phyloP scores from a whole-genome alignment of 2,329 filamentous ascomycete genomes.

The Ascochyta fabae region DNA sequence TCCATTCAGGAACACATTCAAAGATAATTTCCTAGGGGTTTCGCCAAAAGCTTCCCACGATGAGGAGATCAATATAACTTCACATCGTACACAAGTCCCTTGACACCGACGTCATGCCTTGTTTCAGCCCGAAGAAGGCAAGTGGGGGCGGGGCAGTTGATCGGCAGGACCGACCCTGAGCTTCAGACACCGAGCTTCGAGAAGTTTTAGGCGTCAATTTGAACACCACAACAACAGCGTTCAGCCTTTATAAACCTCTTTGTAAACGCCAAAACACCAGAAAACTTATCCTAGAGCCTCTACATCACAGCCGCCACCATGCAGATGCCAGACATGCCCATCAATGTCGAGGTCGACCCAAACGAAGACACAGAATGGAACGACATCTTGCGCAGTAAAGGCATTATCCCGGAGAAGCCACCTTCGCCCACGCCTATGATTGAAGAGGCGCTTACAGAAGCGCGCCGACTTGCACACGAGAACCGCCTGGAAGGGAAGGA shows the following conservation, averaged over 20 bases:
- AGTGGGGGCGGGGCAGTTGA: slow-evolving; percentile 33
- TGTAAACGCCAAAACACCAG: slow-evolving; percentile 40
- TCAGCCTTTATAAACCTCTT: neutral
- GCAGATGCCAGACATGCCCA: slow-evolving; percentile 60
- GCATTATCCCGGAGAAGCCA: slow-evolving; percentile 96
- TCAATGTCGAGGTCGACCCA: slow-evolving; percentile 87
- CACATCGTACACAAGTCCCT: no score
- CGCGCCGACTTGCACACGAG: slow-evolving; percentile 82
- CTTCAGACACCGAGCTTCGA: slow-evolving; percentile 11
- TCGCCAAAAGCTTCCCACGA: no score
- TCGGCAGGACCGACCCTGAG: slow-evolving; percentile 23
- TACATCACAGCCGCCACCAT: slow-evolving; percentile 25
- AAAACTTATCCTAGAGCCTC: neutral
- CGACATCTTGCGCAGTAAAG: slow-evolving; percentile 95
- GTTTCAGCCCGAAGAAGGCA: slow-evolving; percentile 10
- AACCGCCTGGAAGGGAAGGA: slow-evolving; percentile 94
- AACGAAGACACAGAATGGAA: slow-evolving; percentile 99
- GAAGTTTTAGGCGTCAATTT: slow-evolving; percentile 22
- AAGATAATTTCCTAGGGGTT: no score
- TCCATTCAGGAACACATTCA: no score
- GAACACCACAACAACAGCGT: neutral
- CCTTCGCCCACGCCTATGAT: slow-evolving; percentile 95
- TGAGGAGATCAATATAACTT: no score
- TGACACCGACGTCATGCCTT: slow-evolving; percentile 9
- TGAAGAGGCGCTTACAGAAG: slow-evolving; percentile 89